Evolutionary conservation across 2,329 filamentous ascomycete genomes (phyloP).

Genomic region (Calonectria hawksworthii): DNA sequence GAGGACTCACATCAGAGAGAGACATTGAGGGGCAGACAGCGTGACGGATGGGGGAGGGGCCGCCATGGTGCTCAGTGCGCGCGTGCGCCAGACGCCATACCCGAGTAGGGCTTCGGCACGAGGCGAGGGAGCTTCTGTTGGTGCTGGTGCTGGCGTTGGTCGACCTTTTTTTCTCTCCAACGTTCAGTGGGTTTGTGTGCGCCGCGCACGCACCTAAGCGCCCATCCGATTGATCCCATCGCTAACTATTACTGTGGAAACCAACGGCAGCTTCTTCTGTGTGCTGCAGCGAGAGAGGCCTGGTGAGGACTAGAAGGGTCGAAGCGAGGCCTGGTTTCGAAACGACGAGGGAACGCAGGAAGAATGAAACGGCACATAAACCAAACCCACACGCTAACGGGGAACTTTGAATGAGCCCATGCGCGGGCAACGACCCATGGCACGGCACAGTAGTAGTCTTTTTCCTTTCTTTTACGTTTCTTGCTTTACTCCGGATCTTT

Average conservation of each 20-base stretch:
- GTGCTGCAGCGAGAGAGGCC: not conserved
- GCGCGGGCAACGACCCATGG: not conserved
- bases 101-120: not conserved
- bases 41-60: not conserved
- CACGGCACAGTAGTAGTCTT: constrained; percentile 1
- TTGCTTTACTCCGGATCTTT: not conserved
- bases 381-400: not conserved
- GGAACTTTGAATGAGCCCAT: constrained; percentile 10
- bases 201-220: not conserved
- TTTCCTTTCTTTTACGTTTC: not conserved
- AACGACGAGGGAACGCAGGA: not conserved
- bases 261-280: not conserved
- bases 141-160: not conserved
- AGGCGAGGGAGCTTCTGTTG: not conserved
- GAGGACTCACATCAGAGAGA: not conserved
- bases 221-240: not conserved
- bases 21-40: not conserved
- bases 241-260: constrained; percentile 1
- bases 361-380: constrained; percentile 8
- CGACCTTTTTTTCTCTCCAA: not conserved
- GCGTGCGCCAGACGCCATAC: not conserved
- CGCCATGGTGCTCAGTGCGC: not conserved
- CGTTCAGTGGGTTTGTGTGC: not conserved
- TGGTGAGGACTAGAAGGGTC: not conserved
- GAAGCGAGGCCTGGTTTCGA: not conserved